Base-by-base conservation (phyloP, 768 basidiomycete species). In the Asterophora parasitica region DNA sequence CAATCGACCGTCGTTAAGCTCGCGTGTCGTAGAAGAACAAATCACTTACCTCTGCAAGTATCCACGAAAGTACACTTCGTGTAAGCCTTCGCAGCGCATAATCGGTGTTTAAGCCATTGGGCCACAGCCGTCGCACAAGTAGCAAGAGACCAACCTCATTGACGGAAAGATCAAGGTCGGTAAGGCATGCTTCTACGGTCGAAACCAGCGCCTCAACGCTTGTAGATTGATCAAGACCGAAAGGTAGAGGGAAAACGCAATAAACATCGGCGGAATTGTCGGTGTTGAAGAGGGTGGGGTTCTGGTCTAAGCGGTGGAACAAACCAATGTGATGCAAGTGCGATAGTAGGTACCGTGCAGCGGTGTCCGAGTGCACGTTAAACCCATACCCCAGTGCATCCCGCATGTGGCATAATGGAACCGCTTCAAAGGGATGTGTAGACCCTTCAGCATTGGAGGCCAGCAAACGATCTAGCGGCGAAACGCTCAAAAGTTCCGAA, bases 141-240 rank as follows among this genome's bases (percentile, higher is more conserved):
- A 91, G 66, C 7, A 88, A 62, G 47, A 92, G 76, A 1, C 83
- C 89, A 31, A 75, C 69, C 63, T 92, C 90, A 56, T 89, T 88
- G 20, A 82, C 71, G 3, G 83, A 78, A 23, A 92, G 67, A 61
- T 90, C 82, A 19, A 88, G 60, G 56, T 89, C 85, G 4, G 72
- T 68, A 17, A 92, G 68, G 55, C 82, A 85, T 4, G 78, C 76
- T 60, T 90, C 88, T 20, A 90, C 78, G 4, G 84, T 74, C 6
- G 80, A 73, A 15, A 89, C 78, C 23, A 92, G 69, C 0, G 74
- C 78, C 57, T 91, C 88, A 6, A 92, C 86, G 38, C 82, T 80
- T 13, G 74, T 72, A 1, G 88, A 85, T 10, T 82, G 65, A 53
- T 92, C 89, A 34, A 90, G 73, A 0, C 83, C 78, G 8, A 85